A percentile compares a stretch with the other conserved stretches of the same genome.
Evolutionary conservation across 306 rosid genomes (phyloP).

Genomic region (Castanea sativa): DNA sequence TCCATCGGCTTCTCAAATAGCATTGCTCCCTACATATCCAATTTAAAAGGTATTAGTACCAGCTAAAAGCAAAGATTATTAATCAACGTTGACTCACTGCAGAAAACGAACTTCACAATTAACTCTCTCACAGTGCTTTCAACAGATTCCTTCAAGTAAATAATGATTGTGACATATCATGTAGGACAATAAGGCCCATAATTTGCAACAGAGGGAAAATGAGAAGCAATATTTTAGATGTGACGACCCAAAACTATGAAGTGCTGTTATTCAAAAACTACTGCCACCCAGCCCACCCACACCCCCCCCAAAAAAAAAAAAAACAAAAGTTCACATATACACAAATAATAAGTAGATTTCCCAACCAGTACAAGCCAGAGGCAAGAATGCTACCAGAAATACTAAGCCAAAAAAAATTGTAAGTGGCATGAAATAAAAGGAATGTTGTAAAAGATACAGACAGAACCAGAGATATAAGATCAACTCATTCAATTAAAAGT

Average conservation of each 20-base stretch:
- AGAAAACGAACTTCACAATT: not conserved
- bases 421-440: no score
- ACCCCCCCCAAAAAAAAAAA: no score
- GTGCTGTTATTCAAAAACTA: no score
- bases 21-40: slow-evolving; percentile 62
- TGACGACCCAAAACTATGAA: not conserved
- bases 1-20: slow-evolving; percentile 89
- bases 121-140: not conserved
- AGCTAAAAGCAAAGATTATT: not conserved
- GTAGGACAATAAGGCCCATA: not conserved
- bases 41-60: slow-evolving; percentile 8
- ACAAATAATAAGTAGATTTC: no score
- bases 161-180: not conserved
- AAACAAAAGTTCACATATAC: no score
- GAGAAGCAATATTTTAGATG: not conserved
- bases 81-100: not conserved
- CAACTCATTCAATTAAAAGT: no score
- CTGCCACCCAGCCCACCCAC: no score
- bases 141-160: not conserved
- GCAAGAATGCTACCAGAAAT: no score
- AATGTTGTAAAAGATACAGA: no score
- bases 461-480: no score
- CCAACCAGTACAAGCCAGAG: no score
- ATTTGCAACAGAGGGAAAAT: not conserved
- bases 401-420: no score